These are phyloP conservation scores for Hypoxylon fuscum DNA, from an alignment of 495 filamentous ascomycete genomes.

Conservation along the genomic window DNA sequence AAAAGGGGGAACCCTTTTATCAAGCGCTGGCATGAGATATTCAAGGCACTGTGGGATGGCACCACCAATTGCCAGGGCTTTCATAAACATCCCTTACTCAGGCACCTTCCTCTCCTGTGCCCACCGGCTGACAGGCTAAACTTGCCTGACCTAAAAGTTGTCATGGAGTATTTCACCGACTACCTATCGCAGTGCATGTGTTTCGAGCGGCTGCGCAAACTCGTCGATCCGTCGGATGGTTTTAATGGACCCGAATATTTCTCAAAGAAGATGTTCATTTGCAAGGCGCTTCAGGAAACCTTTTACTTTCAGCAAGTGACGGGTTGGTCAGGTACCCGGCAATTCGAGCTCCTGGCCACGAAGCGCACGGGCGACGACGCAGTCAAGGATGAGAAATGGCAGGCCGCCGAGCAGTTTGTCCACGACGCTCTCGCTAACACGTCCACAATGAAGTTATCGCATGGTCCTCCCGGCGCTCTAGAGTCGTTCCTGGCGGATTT, in stretches of 20 bases:
- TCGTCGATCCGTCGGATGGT: conserved; percentile 43
- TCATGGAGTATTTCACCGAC: conserved; percentile 42
- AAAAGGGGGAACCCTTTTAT: conserved; percentile 49
- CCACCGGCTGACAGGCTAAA: conserved; percentile 35
- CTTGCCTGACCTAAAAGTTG: conserved; percentile 29
- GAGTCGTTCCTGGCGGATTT: conserved; percentile 42
- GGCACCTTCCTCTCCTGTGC: conserved; percentile 41
- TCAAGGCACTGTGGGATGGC: conserved; percentile 48
- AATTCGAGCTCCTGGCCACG: conserved; percentile 41
- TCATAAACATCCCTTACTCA: conserved; percentile 47
- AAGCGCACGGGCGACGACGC: conserved; percentile 30
- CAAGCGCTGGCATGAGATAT: conserved; percentile 52
- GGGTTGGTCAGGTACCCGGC: conserved; percentile 37
- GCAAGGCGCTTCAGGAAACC: conserved; percentile 31
- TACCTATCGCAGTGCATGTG: conserved; percentile 42
- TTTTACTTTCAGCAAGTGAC: conserved; percentile 40
- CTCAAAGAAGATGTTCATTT: conserved; percentile 38
- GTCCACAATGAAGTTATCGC: conserved; percentile 44
- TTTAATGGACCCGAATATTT: conserved; percentile 45
- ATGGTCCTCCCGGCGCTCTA: conserved; percentile 35
- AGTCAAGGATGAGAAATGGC: conserved; percentile 38
- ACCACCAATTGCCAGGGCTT: conserved; percentile 42
- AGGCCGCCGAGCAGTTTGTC: conserved; percentile 42
- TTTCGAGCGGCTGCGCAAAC: conserved; percentile 43
- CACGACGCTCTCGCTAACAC: conserved; percentile 39